Evolutionary conservation across 2,329 filamentous ascomycete genomes (phyloP).

Genomic region (Tetracladium maxilliforme): DNA sequence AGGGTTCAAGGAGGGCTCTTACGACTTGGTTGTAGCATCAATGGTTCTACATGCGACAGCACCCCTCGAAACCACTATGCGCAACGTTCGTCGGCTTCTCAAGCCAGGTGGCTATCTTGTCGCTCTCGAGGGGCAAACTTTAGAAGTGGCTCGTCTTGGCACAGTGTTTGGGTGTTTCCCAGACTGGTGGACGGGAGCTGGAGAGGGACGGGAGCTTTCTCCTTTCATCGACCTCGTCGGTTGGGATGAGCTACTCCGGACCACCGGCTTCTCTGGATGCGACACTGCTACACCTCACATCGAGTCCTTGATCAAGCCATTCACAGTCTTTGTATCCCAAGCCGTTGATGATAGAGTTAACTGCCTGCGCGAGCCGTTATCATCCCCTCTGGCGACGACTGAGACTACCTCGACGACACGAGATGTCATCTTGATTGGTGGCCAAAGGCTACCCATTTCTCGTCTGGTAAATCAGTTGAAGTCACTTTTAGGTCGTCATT

Average conservation of each 20-base stretch:
- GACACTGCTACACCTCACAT: constrained; percentile 8
- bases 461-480: too few relatives aligned
- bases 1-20: constrained; percentile 14
- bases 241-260: constrained; percentile 11
- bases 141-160: constrained; percentile 1
- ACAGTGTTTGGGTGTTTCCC: constrained; percentile 4
- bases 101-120: constrained; percentile 29
- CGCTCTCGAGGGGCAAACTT: constrained; percentile 27
- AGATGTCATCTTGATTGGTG: constrained; percentile 10
- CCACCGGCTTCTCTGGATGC: constrained; percentile 14
- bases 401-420: background rate
- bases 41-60: constrained; percentile 22
- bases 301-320: constrained; percentile 1
- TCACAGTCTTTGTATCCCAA: constrained; percentile 15
- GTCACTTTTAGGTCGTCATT: too few relatives aligned
- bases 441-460: constrained; percentile 4
- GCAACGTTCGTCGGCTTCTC: constrained; percentile 19
- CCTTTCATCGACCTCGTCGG: constrained; percentile 3
- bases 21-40: constrained; percentile 23
- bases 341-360: constrained; percentile 15
- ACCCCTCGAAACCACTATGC: constrained; percentile 9
- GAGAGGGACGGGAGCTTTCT: constrained; percentile 2
- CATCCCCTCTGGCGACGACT: background rate
- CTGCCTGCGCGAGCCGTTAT: constrained; percentile 13
- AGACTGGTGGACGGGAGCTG: constrained; percentile 4